A percentile compares a stretch with the other conserved stretches of the same genome.
phyloP scores from a whole-genome alignment of 2,329 filamentous ascomycete species.

The Rhinocladiella similis region DNA sequence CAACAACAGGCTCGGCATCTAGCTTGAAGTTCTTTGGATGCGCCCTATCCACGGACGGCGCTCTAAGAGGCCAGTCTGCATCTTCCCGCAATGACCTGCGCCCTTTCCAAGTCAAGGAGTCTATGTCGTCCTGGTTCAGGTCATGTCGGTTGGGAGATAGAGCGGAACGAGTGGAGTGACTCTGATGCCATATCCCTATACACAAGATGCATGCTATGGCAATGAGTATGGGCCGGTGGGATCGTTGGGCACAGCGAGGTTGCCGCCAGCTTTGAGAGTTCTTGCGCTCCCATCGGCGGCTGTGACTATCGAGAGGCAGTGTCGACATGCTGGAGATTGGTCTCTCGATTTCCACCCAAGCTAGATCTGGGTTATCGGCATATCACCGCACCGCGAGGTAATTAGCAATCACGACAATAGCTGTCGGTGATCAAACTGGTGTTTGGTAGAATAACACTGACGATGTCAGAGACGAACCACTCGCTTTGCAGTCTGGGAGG shows the following conservation, averaged over 20 bases:
- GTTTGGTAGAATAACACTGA: background rate
- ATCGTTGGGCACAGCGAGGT: conserved; percentile 5
- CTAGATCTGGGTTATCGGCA: background rate
- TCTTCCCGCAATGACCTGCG: conserved; percentile 14
- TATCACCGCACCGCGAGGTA: background rate
- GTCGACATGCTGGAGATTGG: conserved; percentile 5
- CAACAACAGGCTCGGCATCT: background rate
- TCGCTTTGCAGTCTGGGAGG: background rate
- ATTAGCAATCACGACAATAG: background rate
- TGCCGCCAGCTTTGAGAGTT: conserved; percentile 16
- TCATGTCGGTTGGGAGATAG: conserved; percentile 5
- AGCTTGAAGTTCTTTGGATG: background rate
- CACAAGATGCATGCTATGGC: conserved; percentile 10
- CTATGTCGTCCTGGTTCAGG: background rate
- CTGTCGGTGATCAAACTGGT: background rate
- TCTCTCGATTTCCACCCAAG: background rate
- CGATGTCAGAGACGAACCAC: background rate
- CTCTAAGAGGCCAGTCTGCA: background rate
- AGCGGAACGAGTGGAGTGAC: background rate
- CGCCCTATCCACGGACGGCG: background rate
- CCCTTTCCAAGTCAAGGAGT: background rate
- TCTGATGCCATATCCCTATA: conserved; percentile 10
- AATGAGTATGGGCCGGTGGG: conserved; percentile 8
- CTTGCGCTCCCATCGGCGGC: conserved; percentile 12
- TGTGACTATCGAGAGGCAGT: conserved; percentile 5